These are phyloP conservation scores for Clonostachys rhizophaga DNA, from an alignment of 2,329 filamentous ascomycete genomes.

Conservation along the genomic window DNA sequence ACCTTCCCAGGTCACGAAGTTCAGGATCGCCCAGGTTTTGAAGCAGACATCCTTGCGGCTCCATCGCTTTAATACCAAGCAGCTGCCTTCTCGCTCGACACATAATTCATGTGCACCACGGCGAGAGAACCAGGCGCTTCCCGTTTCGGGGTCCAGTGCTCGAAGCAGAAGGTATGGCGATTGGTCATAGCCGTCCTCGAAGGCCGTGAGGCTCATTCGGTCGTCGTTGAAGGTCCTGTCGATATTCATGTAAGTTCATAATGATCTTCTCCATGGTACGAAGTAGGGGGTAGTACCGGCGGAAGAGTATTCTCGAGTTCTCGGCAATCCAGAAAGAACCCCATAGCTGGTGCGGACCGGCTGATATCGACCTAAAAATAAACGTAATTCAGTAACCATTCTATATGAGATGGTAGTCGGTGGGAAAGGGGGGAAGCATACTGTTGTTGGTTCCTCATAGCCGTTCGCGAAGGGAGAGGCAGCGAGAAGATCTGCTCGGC, in stretches of 20 bases:
- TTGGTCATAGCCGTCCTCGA: slow-evolving; percentile 34
- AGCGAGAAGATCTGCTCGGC: slow-evolving; percentile 55
- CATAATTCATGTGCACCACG: slow-evolving; percentile 50
- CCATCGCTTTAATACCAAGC: slow-evolving; percentile 48
- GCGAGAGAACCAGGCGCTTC: slow-evolving; percentile 38
- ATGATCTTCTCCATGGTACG: too few species aligned
- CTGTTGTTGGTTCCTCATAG: slow-evolving; percentile 34
- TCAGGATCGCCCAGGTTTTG: slow-evolving; percentile 50
- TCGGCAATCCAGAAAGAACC: slow-evolving; percentile 36
- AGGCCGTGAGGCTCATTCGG: slow-evolving; percentile 47
- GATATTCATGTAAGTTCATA: neutral
- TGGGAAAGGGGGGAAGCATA: slow-evolving; percentile 8
- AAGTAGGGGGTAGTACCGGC: slow-evolving; percentile 32
- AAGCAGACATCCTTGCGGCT: slow-evolving; percentile 31
- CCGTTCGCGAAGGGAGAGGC: slow-evolving; percentile 44
- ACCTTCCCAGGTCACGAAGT: slow-evolving; percentile 60
- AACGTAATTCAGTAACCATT: neutral
- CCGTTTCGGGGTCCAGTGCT: slow-evolving; percentile 29
- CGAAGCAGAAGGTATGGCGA: slow-evolving; percentile 43
- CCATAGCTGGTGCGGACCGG: slow-evolving; percentile 38
- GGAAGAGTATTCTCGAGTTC: slow-evolving; percentile 47
- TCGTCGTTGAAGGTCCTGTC: slow-evolving; percentile 50
- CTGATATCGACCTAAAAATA: slow-evolving; percentile 34
- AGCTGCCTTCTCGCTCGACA: slow-evolving; percentile 41
- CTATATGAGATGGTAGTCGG: neutral